Base-by-base conservation (phyloP, 1,284 basidiomycete species). In the Fistulinella cinereoalba region DNA sequence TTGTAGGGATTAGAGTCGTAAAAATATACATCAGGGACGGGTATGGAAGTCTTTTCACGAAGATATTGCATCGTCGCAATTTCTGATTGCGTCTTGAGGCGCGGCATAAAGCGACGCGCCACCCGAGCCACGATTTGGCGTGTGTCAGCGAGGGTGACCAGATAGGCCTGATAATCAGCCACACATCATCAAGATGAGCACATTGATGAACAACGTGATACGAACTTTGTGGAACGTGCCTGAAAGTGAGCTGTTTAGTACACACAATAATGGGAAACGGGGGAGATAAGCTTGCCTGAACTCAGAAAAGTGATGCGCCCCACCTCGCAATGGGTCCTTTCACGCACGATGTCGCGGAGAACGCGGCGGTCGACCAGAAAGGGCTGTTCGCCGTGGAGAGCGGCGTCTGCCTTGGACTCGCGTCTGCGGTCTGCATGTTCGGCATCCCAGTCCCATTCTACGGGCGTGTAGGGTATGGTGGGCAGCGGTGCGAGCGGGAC, bases 1-100 rank as follows among this genome's bases (percentile, higher is more conserved):
- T 91, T 91, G 63, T 80, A 88, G 6, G 87, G 88, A 58, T 88
- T 88, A 0, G 87, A 75, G 56, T 91, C 85, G 63, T 86, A 85
- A 60, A 81, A 77, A 52, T 83, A 85, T 7, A 91, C 79, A 18
- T 68, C 73, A 0, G 88, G 87, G 6, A 90, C 83, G 1, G 88
- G 87, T 18, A 89, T 73, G 45, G 70, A 67, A 3, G 85, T 85
- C 54, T 79, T 73, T 52, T 80, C 72, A 41, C 84, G 80, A 28
- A 91, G 72, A 61, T 85, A 91, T 24, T 76, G 73, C 71, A 91
- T 81, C 0, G 88, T 91, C 3, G 88, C 88, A 15, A 89, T 83
- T 61, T 91, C 88, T 0, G 86, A 88, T 62, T 86, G 83, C 4
- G 84, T 88, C 71, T 91, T 91, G 53, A 88, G 73, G 27, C 83